Conservation (phyloP, 257 asterid species). For the Forsythia suspensa region DNA sequence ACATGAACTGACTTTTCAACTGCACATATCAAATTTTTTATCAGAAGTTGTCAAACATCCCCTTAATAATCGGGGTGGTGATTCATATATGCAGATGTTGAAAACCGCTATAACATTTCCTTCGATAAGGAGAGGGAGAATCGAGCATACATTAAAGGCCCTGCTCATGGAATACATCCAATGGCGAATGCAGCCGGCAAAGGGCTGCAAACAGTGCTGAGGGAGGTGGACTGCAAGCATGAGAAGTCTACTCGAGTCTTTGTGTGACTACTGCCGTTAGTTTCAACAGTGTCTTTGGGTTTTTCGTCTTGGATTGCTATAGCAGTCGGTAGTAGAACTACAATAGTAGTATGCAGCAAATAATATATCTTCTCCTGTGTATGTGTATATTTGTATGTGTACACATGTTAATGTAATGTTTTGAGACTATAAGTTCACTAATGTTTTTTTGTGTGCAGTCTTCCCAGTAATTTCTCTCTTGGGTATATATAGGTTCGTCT, state of each 20-base stretch:
- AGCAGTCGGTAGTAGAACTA: neutral
- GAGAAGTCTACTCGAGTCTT: constrained; percentile 36
- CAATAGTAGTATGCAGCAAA: neutral
- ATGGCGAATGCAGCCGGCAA: constrained; percentile 67
- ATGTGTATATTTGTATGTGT: neutral
- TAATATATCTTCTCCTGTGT: neutral
- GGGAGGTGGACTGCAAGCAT: constrained; percentile 70
- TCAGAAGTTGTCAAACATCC: no score
- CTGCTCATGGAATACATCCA: constrained; percentile 67
- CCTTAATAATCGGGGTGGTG: neutral
- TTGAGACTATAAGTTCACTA: neutral
- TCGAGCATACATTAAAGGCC: constrained; percentile 57
- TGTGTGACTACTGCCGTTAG: constrained; percentile 27
- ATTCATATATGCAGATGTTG: constrained; percentile 41
- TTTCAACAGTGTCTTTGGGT: neutral
- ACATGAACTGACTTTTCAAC: no score
- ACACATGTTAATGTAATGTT: neutral
- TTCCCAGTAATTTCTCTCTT: neutral
- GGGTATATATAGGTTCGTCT: neutral
- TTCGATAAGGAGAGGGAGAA: constrained; percentile 60
- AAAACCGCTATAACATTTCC: constrained; percentile 50
- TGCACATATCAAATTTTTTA: no score
- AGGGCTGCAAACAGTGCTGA: constrained; percentile 69
- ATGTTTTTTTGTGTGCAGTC: neutral
- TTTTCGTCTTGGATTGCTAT: neutral